A percentile compares a stretch with the other conserved stretches of the same genome.
phyloP scores from a whole-genome alignment of 2,329 filamentous ascomycete genomes.

The Aspergillus pseudotamarii region DNA sequence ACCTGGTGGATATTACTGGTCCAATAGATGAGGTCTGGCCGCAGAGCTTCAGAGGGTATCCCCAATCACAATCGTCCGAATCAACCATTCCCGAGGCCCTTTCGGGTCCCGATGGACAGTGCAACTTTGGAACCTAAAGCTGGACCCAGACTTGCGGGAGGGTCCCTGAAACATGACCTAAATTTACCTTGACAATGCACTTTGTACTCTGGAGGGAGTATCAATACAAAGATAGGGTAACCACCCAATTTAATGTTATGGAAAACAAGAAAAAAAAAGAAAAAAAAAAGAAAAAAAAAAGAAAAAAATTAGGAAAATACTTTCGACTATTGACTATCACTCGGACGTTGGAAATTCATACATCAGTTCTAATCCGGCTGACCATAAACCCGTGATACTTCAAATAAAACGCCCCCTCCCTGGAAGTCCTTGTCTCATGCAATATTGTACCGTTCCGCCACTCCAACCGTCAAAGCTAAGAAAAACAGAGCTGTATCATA shows the following conservation, averaged over 20 bases:
- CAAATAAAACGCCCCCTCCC: slow-evolving; percentile 12
- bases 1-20: slow-evolving; percentile 1
- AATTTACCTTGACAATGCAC: not conserved
- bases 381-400: slow-evolving; percentile 7
- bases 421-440: slow-evolving; percentile 6
- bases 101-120: slow-evolving; percentile 8
- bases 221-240: not conserved
- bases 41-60: slow-evolving; percentile 1
- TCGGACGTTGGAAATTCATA: slow-evolving; percentile 1
- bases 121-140: not conserved
- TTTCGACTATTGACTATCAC: not conserved
- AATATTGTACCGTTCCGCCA: slow-evolving; percentile 1
- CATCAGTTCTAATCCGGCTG: slow-evolving; percentile 5
- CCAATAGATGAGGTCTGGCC: slow-evolving; percentile 1
- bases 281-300: not conserved
- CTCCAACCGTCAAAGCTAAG: not conserved
- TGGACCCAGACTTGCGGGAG: slow-evolving; percentile 11
- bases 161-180: slow-evolving; percentile 27
- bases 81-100: slow-evolving; percentile 11
- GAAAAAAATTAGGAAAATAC: not conserved
- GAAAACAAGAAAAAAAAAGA: no score
- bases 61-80: slow-evolving; percentile 7
- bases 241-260: not conserved
- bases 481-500: not conserved
- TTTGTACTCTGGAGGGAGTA: not conserved